These are phyloP conservation scores for Leucocoprinus leucothites DNA, from an alignment of 768 basidiomycete genomes.

Conservation along the genomic window DNA sequence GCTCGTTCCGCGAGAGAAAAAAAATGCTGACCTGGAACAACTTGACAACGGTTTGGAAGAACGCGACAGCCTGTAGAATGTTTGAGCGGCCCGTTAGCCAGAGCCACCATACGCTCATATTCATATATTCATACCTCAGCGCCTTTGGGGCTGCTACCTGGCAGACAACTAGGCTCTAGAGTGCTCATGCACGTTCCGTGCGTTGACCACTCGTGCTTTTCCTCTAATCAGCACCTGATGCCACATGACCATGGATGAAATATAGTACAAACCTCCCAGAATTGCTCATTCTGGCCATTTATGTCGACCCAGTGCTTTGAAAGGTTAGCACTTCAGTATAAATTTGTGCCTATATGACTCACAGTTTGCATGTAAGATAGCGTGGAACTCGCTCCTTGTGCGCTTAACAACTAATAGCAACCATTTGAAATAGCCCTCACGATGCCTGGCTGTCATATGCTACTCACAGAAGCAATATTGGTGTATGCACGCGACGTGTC, in stretches of 20 bases:
- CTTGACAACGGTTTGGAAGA: conserved; percentile 55
- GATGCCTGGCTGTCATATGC: not conserved
- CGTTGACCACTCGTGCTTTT: conserved; percentile 65
- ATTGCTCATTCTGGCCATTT: conserved; percentile 53
- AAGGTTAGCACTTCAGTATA: not conserved
- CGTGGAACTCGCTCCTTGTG: conserved; percentile 57
- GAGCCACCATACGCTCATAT: not conserved
- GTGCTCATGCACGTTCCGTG: conserved; percentile 70
- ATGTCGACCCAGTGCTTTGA: conserved; percentile 59
- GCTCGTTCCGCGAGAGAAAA: not conserved
- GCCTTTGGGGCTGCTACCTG: conserved; percentile 53
- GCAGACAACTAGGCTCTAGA: conserved; percentile 54
- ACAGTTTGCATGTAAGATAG: conserved; percentile 55
- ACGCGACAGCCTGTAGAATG: conserved; percentile 55
- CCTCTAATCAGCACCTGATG: not conserved
- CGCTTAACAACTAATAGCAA: conserved; percentile 44
- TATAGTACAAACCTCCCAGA: conserved; percentile 57
- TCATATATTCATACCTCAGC: conserved; percentile 43
- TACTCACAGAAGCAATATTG: conserved; percentile 26
- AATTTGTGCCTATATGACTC: not conserved
- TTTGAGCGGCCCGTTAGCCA: not conserved
- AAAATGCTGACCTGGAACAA: conserved; percentile 46
- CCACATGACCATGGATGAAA: not conserved
- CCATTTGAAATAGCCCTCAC: not conserved
- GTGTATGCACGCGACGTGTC: conserved; percentile 37